Evolutionary conservation across 2,329 filamentous ascomycete species (phyloP).

Genomic region (Tolypocladium capitatum): DNA sequence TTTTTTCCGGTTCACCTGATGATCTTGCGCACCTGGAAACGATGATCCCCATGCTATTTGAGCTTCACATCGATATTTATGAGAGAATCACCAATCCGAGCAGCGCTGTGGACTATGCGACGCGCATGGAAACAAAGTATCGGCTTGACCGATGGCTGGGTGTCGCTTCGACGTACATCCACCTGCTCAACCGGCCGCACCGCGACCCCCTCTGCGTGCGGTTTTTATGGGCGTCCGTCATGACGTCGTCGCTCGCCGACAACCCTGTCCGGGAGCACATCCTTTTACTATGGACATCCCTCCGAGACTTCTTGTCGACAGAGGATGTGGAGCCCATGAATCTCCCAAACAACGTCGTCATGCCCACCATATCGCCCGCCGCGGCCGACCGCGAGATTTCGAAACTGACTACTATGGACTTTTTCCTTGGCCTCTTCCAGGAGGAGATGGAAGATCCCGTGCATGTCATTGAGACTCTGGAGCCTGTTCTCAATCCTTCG

Average conservation of each 20-base stretch:
- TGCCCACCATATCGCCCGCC: constrained; percentile 73
- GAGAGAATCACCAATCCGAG: constrained; percentile 44
- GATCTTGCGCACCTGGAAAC: constrained; percentile 22
- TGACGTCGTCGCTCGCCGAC: constrained; percentile 37
- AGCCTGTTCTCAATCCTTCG: constrained; percentile 74
- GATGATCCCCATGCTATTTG: constrained; percentile 45
- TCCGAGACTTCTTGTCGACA: constrained; percentile 36
- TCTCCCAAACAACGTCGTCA: constrained; percentile 74
- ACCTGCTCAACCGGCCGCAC: constrained; percentile 17
- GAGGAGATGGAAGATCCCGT: constrained; percentile 70
- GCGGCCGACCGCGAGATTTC: constrained; percentile 84
- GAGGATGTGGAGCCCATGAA: constrained; percentile 33
- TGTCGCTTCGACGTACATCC: constrained; percentile 32
- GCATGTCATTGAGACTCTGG: constrained; percentile 77
- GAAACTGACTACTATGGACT: constrained; percentile 89
- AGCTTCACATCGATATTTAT: constrained; percentile 48
- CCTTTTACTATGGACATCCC: constrained; percentile 43
- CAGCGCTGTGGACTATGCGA: constrained; percentile 36
- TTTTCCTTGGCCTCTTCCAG: constrained; percentile 82
- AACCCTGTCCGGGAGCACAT: constrained; percentile 43
- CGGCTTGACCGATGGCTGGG: constrained; percentile 39
- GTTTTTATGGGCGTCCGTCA: constrained; percentile 44
- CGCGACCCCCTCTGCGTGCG: constrained; percentile 32
- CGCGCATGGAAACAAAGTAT: constrained; percentile 34
- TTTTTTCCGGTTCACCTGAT: constrained; percentile 11